phyloP scores from a whole-genome alignment of 2,329 filamentous ascomycete genomes.

The Ophiocordyceps unilateralis region DNA sequence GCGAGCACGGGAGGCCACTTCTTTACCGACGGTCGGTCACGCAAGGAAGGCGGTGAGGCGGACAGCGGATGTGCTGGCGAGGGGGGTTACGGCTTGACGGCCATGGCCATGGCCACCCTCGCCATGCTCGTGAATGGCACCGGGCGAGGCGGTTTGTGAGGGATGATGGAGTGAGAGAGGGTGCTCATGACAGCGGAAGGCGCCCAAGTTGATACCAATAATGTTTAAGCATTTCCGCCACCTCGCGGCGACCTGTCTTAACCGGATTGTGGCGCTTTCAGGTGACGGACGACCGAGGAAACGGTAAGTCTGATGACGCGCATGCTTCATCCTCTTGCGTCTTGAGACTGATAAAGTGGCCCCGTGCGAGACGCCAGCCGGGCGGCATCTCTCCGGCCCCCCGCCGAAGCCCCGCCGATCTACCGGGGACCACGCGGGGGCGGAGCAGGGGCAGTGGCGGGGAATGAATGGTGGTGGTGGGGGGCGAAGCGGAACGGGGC shows the following conservation, averaged over 20 bases:
- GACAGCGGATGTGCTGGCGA: not conserved
- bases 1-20: conserved; percentile 8
- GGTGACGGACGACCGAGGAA: not conserved
- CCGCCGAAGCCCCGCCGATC: not conserved
- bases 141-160: too few species aligned
- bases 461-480: too few species aligned
- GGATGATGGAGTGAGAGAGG: too few species aligned
- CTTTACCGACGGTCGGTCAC: conserved; percentile 2
- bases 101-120: not conserved
- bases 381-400: not conserved
- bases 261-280: not conserved
- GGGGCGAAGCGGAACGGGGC: too few species aligned
- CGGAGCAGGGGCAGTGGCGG: not conserved
- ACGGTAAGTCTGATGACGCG: not conserved
- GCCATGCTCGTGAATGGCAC: not conserved
- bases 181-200: not conserved
- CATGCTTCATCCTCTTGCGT: too few species aligned
- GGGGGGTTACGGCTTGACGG: not conserved
- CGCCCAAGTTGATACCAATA: not conserved
- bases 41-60: not conserved
- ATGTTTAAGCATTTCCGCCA: not conserved
- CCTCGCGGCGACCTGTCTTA: not conserved
- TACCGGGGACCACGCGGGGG: not conserved
- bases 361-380: not conserved
- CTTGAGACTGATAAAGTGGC: not conserved